Evolutionary conservation across 2,329 filamentous ascomycete genomes (phyloP).

Genomic region (Aphanoascus verrucosus): DNA sequence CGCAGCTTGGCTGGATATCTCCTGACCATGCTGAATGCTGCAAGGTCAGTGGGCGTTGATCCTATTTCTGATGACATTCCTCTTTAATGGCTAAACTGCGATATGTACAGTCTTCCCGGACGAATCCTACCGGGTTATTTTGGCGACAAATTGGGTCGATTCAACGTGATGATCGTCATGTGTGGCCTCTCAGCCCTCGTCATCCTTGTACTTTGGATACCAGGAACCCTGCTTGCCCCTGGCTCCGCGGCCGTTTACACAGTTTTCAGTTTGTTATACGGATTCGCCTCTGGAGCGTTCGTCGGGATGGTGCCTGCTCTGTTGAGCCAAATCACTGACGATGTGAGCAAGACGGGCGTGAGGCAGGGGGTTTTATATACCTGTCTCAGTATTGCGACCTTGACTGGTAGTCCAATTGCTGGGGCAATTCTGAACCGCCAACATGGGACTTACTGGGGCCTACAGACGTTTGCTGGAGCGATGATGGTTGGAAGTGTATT

Average conservation of each 20-base stretch:
- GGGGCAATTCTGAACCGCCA: constrained; percentile 45
- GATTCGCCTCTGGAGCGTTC: constrained; percentile 57
- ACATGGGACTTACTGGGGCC: constrained; percentile 40
- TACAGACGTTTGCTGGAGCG: constrained; percentile 57
- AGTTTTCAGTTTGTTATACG: constrained; percentile 56
- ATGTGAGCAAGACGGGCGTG: constrained; percentile 58
- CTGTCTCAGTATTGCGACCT: constrained; percentile 50
- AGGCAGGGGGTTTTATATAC: constrained; percentile 56
- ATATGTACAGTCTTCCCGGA: constrained; percentile 38
- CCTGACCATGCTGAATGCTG: constrained; percentile 23
- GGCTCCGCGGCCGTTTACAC: constrained; percentile 42
- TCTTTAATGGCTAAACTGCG: neutral
- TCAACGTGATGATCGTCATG: constrained; percentile 45
- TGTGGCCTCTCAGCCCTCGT: constrained; percentile 38
- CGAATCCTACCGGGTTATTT: constrained; percentile 46
- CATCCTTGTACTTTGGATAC: constrained; percentile 47
- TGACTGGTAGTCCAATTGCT: constrained; percentile 58
- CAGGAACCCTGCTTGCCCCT: constrained; percentile 37
- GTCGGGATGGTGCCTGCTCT: constrained; percentile 53
- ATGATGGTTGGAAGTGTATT: constrained; percentile 38
- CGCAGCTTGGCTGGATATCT: constrained; percentile 20
- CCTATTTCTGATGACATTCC: neutral
- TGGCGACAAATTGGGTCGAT: constrained; percentile 45
- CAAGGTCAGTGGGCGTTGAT: constrained; percentile 13
- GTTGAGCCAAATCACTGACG: constrained; percentile 56